These are phyloP conservation scores for Mixia osmundae DNA, from an alignment of 1,284 basidiomycete species.

Conservation along the genomic window DNA sequence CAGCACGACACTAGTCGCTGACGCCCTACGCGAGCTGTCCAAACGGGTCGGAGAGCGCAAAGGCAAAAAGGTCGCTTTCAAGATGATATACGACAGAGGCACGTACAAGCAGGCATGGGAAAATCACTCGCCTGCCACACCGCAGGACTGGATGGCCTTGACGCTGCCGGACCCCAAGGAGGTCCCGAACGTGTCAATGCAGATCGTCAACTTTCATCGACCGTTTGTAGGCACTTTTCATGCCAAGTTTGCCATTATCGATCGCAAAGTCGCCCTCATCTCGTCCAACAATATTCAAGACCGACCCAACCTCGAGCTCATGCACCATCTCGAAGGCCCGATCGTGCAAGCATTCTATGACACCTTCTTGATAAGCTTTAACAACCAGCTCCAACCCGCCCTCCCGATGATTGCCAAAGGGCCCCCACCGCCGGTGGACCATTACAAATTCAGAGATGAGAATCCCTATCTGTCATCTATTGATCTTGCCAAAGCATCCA, in stretches of 20 bases:
- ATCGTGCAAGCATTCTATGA: slow-evolving; percentile 50
- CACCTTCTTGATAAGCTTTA: slow-evolving; percentile 41
- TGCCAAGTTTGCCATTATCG: slow-evolving; percentile 49
- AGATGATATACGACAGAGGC: slow-evolving; percentile 9
- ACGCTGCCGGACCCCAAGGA: slow-evolving; percentile 34
- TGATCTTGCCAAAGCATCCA: slow-evolving; percentile 27
- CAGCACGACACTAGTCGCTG: slow-evolving; percentile 5
- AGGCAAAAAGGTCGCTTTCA: slow-evolving; percentile 1
- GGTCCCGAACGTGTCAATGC: slow-evolving; percentile 36
- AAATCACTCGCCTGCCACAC: slow-evolving; percentile 32
- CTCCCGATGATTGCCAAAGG: slow-evolving; percentile 29
- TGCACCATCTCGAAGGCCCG: slow-evolving; percentile 40
- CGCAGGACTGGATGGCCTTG: slow-evolving; percentile 31
- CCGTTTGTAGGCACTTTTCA: slow-evolving; percentile 40
- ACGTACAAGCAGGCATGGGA: slow-evolving; percentile 25
- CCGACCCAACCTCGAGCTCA: slow-evolving; percentile 42
- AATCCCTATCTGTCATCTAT: slow-evolving; percentile 28
- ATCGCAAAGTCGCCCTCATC: slow-evolving; percentile 43
- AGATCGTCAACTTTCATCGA: slow-evolving; percentile 33
- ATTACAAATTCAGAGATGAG: slow-evolving; percentile 30
- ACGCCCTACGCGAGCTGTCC: slow-evolving; percentile 7
- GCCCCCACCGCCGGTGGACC: neutral
- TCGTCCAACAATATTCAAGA: slow-evolving; percentile 28
- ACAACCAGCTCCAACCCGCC: slow-evolving; percentile 33
- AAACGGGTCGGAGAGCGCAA: slow-evolving; percentile 8